Base-by-base conservation (phyloP, 2,329 filamentous ascomycete species). In the Nigrospora oryzae region DNA sequence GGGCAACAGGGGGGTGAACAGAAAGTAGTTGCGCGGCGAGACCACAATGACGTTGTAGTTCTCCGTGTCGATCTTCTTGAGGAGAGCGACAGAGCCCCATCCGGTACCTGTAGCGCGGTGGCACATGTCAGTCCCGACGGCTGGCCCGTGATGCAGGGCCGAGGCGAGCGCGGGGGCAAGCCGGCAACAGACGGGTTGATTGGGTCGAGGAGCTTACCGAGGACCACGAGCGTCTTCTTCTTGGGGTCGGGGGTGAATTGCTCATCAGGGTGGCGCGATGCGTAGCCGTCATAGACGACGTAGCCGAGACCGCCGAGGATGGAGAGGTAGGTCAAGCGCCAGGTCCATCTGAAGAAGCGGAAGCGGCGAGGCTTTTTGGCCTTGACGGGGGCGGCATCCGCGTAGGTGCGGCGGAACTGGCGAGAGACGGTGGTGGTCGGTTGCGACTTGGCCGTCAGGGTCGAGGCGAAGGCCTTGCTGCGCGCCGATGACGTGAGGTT, bases 11-110 rank as follows among this genome's bases (percentile, higher is more conserved):
- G 93, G 93, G 30, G 93, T 98, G 78, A 98, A 98, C 56, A 98
- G 84, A 83, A 98, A 98, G 80, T 95, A 98, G 74, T 98, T 98
- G 64, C 93, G 88, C 44, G 93, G 93, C 41, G 93, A 97, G 66
- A 98, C 88, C 65, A 98, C 89, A 63, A 97, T 69, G 67, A 97
- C 91, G 67, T 98, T 97, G 81, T 97, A 98, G 78, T 97, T 95
- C 67, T 95, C 87, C 50, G 91, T 96, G 63, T 98, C 90, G 68
- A 98, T 86, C 66, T 95, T 96, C 81, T 98, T 98, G 54, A 98
- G 81, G 49, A 98, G 83, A 49, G 91, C 94, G 60, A 98, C 89
- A 37, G 91, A 89, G 56, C 73, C 93, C 93, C 93, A 98, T 56
- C 93, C 93, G 57, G 90, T 95, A 61, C 91, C 91, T 96, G 50